These are phyloP conservation scores for Pseudogymnoascus sp. DNA, from an alignment of 2,329 filamentous ascomycete genomes.

Conservation along the genomic window DNA sequence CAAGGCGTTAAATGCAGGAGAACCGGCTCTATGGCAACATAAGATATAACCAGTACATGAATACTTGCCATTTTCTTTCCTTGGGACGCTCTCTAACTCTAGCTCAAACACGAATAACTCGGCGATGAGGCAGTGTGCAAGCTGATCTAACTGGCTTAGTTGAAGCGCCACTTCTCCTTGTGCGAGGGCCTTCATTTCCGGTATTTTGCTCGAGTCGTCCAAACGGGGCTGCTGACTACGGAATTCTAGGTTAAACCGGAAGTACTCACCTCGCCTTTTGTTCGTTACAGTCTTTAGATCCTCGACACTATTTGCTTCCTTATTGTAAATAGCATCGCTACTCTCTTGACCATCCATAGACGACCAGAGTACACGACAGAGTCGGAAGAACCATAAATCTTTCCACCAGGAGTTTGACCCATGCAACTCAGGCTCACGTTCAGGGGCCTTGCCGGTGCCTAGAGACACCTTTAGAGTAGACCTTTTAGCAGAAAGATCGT, in stretches of 20 bases:
- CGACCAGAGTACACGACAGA: slow-evolving; percentile 17
- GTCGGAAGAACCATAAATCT: slow-evolving; percentile 19
- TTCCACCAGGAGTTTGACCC: slow-evolving; percentile 17
- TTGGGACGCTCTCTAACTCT: slow-evolving; percentile 14
- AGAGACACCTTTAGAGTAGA: slow-evolving; percentile 21
- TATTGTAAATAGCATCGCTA: slow-evolving; percentile 13
- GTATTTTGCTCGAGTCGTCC: slow-evolving; percentile 16
- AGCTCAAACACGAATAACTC: slow-evolving; percentile 24
- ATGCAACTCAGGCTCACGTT: slow-evolving; percentile 16
- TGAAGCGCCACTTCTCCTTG: slow-evolving; percentile 14
- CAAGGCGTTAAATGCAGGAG: slow-evolving; percentile 16
- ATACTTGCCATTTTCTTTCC: slow-evolving; percentile 19
- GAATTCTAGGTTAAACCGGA: slow-evolving; percentile 22
- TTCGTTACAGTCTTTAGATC: too few species aligned
- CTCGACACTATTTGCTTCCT: background rate
- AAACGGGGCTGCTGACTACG: slow-evolving; percentile 10
- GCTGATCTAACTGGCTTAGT: slow-evolving; percentile 18
- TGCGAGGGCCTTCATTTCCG: slow-evolving; percentile 17
- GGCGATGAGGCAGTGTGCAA: slow-evolving; percentile 19
- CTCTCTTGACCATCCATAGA: slow-evolving; percentile 19
- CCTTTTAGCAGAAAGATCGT: slow-evolving; percentile 14
- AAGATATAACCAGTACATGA: slow-evolving; percentile 20
- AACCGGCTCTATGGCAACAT: slow-evolving; percentile 15
- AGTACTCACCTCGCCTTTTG: background rate
- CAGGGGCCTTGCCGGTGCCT: slow-evolving; percentile 10